phyloP scores from a whole-genome alignment of 495 filamentous ascomycete species.

The Friedmanniomyces endolithicus region DNA sequence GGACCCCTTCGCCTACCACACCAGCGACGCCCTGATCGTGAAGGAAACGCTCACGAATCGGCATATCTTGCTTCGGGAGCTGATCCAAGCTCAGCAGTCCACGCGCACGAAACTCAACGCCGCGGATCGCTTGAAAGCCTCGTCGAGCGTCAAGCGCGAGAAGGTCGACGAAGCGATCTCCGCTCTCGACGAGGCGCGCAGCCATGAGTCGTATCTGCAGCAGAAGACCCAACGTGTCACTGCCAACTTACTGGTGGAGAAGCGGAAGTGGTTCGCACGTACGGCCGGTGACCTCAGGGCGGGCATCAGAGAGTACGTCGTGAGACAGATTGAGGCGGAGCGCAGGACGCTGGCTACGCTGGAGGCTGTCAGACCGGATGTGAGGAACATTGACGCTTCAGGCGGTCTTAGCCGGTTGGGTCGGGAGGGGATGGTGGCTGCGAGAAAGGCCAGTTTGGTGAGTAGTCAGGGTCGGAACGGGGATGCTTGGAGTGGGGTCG shows the following conservation, averaged over 20 bases:
- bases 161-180: constrained; percentile 94
- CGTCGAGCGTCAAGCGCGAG: constrained; percentile 69
- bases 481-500: constrained; percentile 93
- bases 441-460: constrained; percentile 60
- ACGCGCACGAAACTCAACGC: constrained; percentile 68
- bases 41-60: constrained; percentile 98
- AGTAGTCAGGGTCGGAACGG: constrained; percentile 89
- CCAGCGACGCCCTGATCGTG: constrained; percentile 90
- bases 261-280: constrained; percentile 78
- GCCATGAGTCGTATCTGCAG: constrained; percentile 61
- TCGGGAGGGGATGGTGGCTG: constrained; percentile 69
- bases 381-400: constrained; percentile 78
- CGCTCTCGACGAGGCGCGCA: constrained; percentile 73
- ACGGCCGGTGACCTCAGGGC: constrained; percentile 69
- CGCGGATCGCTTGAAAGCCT: constrained; percentile 76
- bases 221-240: constrained; percentile 81
- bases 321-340: constrained; percentile 92
- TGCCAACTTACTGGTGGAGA: constrained; percentile 74
- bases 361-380: constrained; percentile 82
- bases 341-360: constrained; percentile 82
- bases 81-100: constrained; percentile 71
- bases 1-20: constrained; percentile 91
- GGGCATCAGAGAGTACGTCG: constrained; percentile 79
- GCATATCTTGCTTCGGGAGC: constrained; percentile 92
- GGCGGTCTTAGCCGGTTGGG: constrained; percentile 83